A percentile compares a stretch with the other conserved stretches of the same genome.
Evolutionary conservation across 306 rosid species (phyloP).

Genomic region (Myrica gale): DNA sequence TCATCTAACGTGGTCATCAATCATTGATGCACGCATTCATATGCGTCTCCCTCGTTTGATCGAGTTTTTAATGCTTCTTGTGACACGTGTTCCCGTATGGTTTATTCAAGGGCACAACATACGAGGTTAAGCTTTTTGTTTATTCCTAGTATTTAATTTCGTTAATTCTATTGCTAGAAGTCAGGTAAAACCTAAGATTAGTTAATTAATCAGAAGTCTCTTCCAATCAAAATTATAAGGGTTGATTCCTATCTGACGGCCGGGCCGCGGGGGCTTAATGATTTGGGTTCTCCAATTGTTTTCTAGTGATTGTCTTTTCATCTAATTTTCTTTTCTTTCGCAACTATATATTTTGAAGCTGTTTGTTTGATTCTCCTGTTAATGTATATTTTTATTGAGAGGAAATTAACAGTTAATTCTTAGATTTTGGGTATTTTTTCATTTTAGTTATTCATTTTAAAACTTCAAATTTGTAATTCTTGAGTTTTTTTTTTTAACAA

Average conservation of each 20-base stretch:
- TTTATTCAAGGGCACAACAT: slow-evolving; percentile 21
- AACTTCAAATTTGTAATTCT: too few species aligned
- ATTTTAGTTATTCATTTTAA: too few species aligned
- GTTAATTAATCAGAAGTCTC: slow-evolving; percentile 8
- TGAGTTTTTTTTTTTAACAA: too few species aligned
- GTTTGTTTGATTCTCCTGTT: background rate
- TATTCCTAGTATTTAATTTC: background rate
- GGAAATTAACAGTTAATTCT: too few species aligned
- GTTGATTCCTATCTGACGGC: slow-evolving; percentile 5
- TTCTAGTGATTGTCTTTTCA: background rate
- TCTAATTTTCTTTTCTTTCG: background rate
- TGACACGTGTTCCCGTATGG: background rate
- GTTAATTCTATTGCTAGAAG: background rate
- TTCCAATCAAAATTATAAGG: slow-evolving; percentile 27
- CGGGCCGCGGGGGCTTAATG: slow-evolving; percentile 8
- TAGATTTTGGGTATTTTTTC: too few species aligned
- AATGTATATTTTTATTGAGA: background rate
- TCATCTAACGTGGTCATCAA: slow-evolving; percentile 39
- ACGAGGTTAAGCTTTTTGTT: slow-evolving; percentile 18
- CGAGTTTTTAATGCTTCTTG: background rate
- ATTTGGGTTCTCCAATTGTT: background rate
- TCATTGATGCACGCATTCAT: slow-evolving; percentile 39
- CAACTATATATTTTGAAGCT: background rate
- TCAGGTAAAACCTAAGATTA: background rate
- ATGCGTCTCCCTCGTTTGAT: slow-evolving; percentile 19